These are phyloP conservation scores for Plasmodium inui DNA, from an alignment of 169 alveolate genomes.

Conservation along the genomic window DNA sequence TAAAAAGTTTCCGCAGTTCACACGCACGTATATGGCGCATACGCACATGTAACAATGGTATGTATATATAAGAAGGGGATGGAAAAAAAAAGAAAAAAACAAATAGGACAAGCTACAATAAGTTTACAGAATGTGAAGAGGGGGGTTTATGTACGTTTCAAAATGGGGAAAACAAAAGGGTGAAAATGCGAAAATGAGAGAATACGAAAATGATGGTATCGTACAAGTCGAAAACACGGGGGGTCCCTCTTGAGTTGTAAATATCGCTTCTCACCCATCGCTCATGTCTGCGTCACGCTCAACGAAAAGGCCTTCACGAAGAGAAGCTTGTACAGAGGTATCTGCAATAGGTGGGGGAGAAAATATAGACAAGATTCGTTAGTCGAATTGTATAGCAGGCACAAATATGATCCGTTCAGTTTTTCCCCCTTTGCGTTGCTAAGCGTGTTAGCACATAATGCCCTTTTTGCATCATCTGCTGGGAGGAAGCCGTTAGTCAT, in stretches of 20 bases:
- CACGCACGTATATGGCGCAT: not conserved
- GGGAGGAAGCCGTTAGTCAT: not conserved
- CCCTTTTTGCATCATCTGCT: not conserved
- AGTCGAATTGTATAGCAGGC: not conserved
- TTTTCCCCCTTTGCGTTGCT: not conserved
- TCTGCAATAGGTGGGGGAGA: conserved; percentile 5
- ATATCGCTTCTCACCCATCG: not conserved
- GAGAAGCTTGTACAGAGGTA: conserved; percentile 65
- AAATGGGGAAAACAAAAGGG: not conserved
- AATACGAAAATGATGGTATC: not conserved
- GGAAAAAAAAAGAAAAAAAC: not conserved
- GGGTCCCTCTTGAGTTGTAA: not conserved
- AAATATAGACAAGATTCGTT: not conserved
- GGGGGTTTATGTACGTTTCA: not conserved
- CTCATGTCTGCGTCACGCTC: conserved; percentile 43
- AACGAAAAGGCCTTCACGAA: conserved; percentile 69
- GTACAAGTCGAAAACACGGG: not conserved
- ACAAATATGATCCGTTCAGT: not conserved
- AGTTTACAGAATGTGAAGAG: not conserved
- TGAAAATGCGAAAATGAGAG: not conserved
- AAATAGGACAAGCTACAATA: conserved; percentile 6
- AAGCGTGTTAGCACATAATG: not conserved
- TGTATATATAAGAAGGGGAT: not conserved
- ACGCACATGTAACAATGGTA: not conserved
- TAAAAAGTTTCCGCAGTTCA: not conserved